A percentile compares a stretch with the other conserved stretches of the same genome.
These are phyloP conservation scores for Podila epicladia DNA, from an alignment of 192 early-diverging fungal genomes.

Conservation along the genomic window DNA sequence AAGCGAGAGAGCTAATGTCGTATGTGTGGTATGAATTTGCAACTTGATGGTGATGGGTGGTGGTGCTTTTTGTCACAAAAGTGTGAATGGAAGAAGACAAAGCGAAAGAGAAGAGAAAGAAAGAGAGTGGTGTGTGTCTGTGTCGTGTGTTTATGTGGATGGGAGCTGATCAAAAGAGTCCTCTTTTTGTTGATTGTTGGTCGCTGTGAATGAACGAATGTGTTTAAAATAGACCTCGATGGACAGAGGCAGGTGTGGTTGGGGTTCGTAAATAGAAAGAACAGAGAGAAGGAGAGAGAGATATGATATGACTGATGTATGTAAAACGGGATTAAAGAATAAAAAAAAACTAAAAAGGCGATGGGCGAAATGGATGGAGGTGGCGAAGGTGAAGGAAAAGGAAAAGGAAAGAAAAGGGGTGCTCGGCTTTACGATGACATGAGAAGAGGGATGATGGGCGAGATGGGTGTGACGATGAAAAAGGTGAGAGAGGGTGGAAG, in stretches of 20 bases:
- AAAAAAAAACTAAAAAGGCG: background rate
- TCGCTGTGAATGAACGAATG: background rate
- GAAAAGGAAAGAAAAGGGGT: background rate
- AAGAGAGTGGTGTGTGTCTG: no score
- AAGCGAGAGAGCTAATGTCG: no score
- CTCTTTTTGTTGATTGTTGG: background rate
- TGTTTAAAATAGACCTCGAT: conserved; percentile 13
- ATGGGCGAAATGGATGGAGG: background rate
- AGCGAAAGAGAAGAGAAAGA: no score
- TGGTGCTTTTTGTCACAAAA: background rate
- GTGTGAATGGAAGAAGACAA: no score
- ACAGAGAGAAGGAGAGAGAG: background rate
- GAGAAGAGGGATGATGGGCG: background rate
- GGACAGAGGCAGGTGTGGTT: background rate
- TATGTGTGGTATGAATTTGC: no score
- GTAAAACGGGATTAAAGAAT: background rate
- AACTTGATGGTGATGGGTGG: background rate
- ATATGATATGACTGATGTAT: background rate
- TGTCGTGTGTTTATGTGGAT: no score
- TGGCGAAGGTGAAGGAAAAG: background rate
- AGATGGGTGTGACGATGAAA: background rate
- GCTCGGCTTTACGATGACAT: background rate
- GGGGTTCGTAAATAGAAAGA: conserved; percentile 10
- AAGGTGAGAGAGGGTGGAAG: background rate
- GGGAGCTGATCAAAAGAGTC: no score